Percentiles rank a stretch among this genome's conserved stretches.
Evolutionary conservation across 179 eudicot genomes (phyloP).

Genomic region (Corrigiola litoralis): DNA sequence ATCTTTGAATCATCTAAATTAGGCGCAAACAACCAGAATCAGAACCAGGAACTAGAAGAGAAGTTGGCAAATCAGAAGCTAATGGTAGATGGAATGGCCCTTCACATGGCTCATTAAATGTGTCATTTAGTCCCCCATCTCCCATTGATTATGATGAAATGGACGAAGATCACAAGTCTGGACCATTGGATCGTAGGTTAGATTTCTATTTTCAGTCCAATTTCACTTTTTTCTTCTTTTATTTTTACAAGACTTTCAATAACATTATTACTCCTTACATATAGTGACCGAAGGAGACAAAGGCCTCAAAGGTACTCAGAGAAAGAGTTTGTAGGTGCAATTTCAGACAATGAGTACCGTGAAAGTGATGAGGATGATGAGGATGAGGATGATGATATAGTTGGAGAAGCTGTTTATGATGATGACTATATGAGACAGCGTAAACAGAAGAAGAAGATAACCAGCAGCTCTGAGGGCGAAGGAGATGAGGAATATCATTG

Average conservation of each 20-base stretch:
- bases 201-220: conserved; percentile 1
- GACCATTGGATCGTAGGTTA: conserved; percentile 63
- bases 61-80: conserved; percentile 35
- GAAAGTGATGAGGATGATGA: too few species aligned
- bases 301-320: conserved; percentile 77
- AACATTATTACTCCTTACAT: conserved; percentile 6
- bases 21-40: conserved; percentile 66
- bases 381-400: conserved; percentile 94
- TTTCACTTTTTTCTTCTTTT: neutral
- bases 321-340: conserved; percentile 60
- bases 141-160: conserved; percentile 58
- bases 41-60: conserved; percentile 54
- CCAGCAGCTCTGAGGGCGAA: conserved; percentile 87
- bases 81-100: conserved; percentile 64
- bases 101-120: conserved; percentile 35
- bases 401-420: conserved; percentile 94
- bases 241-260: neutral
- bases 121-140: conserved; percentile 49
- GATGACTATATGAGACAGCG: conserved; percentile 65
- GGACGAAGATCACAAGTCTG: conserved; percentile 46
- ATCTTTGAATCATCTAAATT: conserved; percentile 10
- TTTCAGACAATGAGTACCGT: conserved; percentile 62
- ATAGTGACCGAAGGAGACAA: conserved; percentile 68
- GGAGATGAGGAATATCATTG: conserved; percentile 43
- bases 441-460: conserved; percentile 50